Conservation (phyloP, 352 stramenopile genomes). For the Blastocystis sp. region DNA sequence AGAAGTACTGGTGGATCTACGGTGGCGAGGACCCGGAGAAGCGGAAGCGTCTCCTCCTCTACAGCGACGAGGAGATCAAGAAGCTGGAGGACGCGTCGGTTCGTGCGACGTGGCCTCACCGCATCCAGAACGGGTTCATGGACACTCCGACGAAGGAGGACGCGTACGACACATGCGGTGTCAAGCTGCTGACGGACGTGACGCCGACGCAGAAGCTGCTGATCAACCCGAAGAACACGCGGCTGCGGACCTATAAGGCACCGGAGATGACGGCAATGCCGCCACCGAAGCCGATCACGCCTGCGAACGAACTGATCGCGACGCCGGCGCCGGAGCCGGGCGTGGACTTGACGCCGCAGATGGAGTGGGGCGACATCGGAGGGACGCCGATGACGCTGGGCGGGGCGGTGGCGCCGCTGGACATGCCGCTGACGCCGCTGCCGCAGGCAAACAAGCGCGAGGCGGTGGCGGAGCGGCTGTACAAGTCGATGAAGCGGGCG, state of each 20-base stretch:
- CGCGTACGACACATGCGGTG: not conserved
- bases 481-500: constrained; percentile 32
- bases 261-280: not conserved
- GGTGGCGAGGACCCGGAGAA: constrained; percentile 38
- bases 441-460: constrained; percentile 33
- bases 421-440: constrained; percentile 24
- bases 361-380: constrained; percentile 36
- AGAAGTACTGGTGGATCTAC: constrained; percentile 55
- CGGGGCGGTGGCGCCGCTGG: not conserved
- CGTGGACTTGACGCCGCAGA: constrained; percentile 6
- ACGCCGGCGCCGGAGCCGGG: constrained; percentile 20
- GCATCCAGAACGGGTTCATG: constrained; percentile 24
- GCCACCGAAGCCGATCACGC: not conserved
- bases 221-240: constrained; percentile 28
- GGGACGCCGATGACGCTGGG: constrained; percentile 17
- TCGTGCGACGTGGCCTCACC: constrained; percentile 7
- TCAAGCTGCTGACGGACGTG: constrained; percentile 25
- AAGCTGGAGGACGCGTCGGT: constrained; percentile 7
- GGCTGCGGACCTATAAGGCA: not conserved
- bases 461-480: constrained; percentile 16
- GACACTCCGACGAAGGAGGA: constrained; percentile 6
- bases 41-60: not conserved
- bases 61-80: constrained; percentile 23
- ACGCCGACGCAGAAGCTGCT: not conserved
- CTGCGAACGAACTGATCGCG: not conserved